Percentiles rank a stretch among this genome's conserved stretches.
Conservation (phyloP, 805 yeast genomes). For the Lachancea nothofagi region DNA sequence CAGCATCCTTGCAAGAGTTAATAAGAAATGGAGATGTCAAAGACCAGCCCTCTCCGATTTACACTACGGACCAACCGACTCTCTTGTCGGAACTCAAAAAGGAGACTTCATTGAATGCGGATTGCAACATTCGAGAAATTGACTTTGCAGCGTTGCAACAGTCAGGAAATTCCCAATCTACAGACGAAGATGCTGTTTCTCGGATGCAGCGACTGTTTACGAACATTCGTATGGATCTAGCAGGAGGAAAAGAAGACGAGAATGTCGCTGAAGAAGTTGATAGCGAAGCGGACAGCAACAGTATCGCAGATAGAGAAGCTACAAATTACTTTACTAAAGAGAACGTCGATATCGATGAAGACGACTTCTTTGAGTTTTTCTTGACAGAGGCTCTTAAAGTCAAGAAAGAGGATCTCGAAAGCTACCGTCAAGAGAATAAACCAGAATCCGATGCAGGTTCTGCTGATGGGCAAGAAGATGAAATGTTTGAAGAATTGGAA, state of each 20-base stretch:
- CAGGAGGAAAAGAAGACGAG: conserved; percentile 7
- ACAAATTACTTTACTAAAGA: conserved; percentile 30
- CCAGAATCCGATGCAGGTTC: background rate
- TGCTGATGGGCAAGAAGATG: background rate
- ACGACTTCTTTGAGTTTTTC: conserved; percentile 64
- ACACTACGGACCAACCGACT: background rate
- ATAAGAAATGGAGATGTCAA: background rate
- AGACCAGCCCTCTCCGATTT: background rate
- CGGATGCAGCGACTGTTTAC: conserved; percentile 6
- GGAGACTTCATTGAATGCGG: background rate
- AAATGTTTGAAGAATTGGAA: conserved; percentile 1
- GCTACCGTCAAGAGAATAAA: conserved; percentile 21
- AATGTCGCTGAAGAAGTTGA: conserved; percentile 1
- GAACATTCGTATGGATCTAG: background rate
- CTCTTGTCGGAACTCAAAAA: background rate
- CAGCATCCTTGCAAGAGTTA: conserved; percentile 10
- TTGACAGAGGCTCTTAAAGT: conserved; percentile 49
- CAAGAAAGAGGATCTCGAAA: conserved; percentile 41
- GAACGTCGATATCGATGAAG: conserved; percentile 50
- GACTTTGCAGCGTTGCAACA: background rate
- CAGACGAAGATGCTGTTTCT: background rate
- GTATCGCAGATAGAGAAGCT: conserved; percentile 22
- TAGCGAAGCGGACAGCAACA: conserved; percentile 7
- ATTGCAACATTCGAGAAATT: background rate
- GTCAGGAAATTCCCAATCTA: conserved; percentile 2